Percentiles rank a stretch among this genome's conserved stretches.
These are phyloP conservation scores for Euphorbia pulcherrima DNA, from an alignment of 345 rosid genomes.

Conservation along the genomic window DNA sequence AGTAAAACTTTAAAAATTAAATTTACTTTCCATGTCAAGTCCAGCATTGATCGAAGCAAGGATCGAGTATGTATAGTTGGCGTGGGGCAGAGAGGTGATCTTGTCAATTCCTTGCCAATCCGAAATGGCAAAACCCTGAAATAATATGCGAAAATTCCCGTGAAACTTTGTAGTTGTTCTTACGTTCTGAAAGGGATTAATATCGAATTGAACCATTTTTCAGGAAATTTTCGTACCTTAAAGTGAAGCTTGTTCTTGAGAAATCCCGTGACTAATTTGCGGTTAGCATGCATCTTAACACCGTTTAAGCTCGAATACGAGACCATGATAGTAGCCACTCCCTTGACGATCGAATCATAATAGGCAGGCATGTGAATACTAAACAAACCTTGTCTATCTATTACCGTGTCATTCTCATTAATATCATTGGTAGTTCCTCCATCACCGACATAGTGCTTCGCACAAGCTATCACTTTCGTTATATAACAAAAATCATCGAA, in stretches of 20 bases:
- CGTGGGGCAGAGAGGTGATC: conserved; percentile 70
- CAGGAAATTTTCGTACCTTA: conserved; percentile 38
- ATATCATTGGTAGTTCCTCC: conserved; percentile 78
- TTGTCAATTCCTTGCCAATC: conserved; percentile 94
- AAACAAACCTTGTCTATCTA: conserved; percentile 49
- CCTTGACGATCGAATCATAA: conserved; percentile 61
- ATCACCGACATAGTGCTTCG: conserved; percentile 91
- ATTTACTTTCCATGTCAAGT: conserved; percentile 69
- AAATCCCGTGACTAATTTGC: conserved; percentile 53
- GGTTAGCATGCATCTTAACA: conserved; percentile 81
- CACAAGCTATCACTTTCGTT: conserved; percentile 77
- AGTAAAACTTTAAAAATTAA: background rate
- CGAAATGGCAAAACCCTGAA: conserved; percentile 93
- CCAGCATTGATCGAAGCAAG: conserved; percentile 76
- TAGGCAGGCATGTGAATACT: conserved; percentile 75
- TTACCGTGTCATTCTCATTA: conserved; percentile 65
- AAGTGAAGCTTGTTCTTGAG: conserved; percentile 72
- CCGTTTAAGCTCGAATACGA: conserved; percentile 94
- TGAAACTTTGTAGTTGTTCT: background rate
- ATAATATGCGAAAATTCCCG: background rate
- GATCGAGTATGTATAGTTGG: conserved; percentile 73
- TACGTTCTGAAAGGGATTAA: background rate
- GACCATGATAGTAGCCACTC: conserved; percentile 76
- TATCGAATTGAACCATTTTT: background rate
- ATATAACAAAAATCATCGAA: conserved; percentile 24